Percentiles rank a stretch among this genome's conserved stretches.
phyloP scores from a whole-genome alignment of 768 basidiomycete species.

The Gelatoporia subvermispora region DNA sequence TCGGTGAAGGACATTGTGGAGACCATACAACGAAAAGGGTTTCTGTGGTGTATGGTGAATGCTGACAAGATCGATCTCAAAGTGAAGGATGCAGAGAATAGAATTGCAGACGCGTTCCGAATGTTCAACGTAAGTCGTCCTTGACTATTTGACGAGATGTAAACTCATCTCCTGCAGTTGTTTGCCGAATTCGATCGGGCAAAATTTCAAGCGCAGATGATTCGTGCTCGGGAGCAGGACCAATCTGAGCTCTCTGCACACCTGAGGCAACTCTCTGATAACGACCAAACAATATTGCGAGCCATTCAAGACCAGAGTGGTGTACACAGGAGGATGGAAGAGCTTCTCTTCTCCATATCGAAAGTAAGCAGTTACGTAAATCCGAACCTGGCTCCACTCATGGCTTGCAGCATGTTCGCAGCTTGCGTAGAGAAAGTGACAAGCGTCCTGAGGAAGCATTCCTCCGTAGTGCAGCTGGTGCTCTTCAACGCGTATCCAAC shows the following conservation, averaged over 20 bases:
- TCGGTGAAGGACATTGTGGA: constrained; percentile 3
- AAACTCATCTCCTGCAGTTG: background rate
- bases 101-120: constrained; percentile 1
- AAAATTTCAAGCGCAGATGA: background rate
- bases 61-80: constrained; percentile 3
- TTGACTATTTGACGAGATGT: no score
- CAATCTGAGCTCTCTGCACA: background rate
- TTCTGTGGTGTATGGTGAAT: constrained; percentile 4
- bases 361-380: background rate
- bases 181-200: background rate
- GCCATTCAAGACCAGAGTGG: constrained; percentile 6
- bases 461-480: background rate
- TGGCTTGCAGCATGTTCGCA: background rate
- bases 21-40: background rate
- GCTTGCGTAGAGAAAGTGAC: background rate
- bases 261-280: constrained; percentile 1
- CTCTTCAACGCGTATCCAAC: no score
- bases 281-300: background rate
- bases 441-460: constrained; percentile 1
- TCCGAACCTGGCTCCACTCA: background rate
- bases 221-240: background rate
- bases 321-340: constrained; percentile 3
- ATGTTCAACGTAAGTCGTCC: background rate
- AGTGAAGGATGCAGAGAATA: background rate
- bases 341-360: constrained; percentile 1